Evolutionary conservation across 169 alveolate species (phyloP).

Genomic region (Plasmodium falciparum): DNA sequence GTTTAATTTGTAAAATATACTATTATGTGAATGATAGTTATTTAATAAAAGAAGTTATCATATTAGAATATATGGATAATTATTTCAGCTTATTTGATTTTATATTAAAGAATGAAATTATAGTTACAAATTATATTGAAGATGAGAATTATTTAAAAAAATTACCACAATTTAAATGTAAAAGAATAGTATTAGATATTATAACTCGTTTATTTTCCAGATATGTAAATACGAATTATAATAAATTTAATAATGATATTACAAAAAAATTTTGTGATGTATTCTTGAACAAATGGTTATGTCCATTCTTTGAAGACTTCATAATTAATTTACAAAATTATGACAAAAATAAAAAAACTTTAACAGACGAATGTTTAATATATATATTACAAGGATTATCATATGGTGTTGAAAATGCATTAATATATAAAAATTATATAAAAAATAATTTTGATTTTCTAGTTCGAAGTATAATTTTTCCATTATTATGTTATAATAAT

Average conservation of each 20-base stretch:
- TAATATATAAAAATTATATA: constrained; percentile 60
- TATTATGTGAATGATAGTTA: constrained; percentile 60
- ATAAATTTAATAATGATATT: constrained; percentile 44
- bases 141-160: constrained; percentile 62
- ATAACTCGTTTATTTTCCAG: constrained; percentile 45
- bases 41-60: constrained; percentile 49
- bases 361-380: constrained; percentile 67
- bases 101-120: constrained; percentile 61
- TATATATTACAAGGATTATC: constrained; percentile 54
- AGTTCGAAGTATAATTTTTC: constrained; percentile 35
- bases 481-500: constrained; percentile 55
- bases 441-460: constrained; percentile 59
- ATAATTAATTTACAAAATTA: constrained; percentile 55
- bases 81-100: constrained; percentile 62
- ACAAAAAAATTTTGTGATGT: constrained; percentile 52
- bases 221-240: constrained; percentile 58
- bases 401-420: constrained; percentile 73
- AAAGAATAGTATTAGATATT: constrained; percentile 43
- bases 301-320: constrained; percentile 62
- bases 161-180: constrained; percentile 68
- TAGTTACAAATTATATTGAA: constrained; percentile 24
- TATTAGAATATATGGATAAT: constrained; percentile 61
- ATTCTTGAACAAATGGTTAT: constrained; percentile 68
- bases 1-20: constrained; percentile 60
- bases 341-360: constrained; percentile 43